Evolutionary conservation across 768 basidiomycete genomes (phyloP).

Genomic region (Pleurotus salmoneostramineus): DNA sequence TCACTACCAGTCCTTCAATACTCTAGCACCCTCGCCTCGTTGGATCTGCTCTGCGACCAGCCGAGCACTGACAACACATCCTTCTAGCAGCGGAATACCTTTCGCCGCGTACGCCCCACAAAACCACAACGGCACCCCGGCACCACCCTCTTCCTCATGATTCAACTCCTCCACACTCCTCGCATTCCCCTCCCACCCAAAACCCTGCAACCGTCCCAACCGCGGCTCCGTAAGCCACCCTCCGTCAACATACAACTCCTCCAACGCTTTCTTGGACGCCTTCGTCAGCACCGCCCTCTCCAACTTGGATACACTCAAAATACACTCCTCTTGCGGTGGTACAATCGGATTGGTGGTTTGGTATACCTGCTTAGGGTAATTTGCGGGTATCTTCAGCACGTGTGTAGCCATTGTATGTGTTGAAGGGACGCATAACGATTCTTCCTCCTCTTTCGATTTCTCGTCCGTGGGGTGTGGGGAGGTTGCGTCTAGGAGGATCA

Average conservation of each 20-base stretch:
- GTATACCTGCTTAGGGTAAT: constrained; percentile 35
- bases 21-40: constrained; percentile 26
- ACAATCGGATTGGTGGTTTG: constrained; percentile 78
- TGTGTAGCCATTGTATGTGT: constrained; percentile 74
- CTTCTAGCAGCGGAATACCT: constrained; percentile 77
- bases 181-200: constrained; percentile 22
- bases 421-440: constrained; percentile 32
- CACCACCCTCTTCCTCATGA: constrained; percentile 18
- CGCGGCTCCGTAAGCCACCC: constrained; percentile 26
- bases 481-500: constrained; percentile 22
- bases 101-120: constrained; percentile 67
- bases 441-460: background rate
- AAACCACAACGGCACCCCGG: constrained; percentile 54
- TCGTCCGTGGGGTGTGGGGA: background rate
- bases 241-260: constrained; percentile 35
- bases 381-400: constrained; percentile 36
- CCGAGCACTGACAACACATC: constrained; percentile 73
- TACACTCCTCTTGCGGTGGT: constrained; percentile 37
- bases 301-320: constrained; percentile 56
- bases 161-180: no score
- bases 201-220: constrained; percentile 53
- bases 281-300: constrained; percentile 60
- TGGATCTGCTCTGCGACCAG: constrained; percentile 45
- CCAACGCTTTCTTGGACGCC: constrained; percentile 47
- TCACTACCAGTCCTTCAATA: constrained; percentile 7